phyloP scores from a whole-genome alignment of 768 basidiomycete genomes.

The Kondoa subrosea region DNA sequence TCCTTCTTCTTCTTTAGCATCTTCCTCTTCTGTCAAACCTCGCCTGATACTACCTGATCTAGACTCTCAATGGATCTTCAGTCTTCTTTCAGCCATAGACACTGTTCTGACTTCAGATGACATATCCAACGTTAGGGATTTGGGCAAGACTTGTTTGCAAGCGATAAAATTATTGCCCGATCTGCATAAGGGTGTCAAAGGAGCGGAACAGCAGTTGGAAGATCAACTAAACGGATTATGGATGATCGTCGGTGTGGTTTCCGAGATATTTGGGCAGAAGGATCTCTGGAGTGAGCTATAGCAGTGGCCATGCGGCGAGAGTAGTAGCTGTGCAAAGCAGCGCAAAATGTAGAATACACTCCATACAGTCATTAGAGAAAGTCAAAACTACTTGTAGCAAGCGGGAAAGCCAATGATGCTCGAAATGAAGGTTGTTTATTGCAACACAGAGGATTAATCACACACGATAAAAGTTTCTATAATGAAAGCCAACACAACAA shows the following conservation, averaged over 20 bases:
- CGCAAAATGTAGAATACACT: too few relatives aligned
- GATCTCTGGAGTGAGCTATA: background rate
- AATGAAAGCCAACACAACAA: too few relatives aligned
- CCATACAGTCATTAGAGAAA: too few relatives aligned
- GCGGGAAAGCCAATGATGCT: too few relatives aligned
- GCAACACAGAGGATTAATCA: too few relatives aligned
- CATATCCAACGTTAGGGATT: background rate
- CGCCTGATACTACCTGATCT: background rate
- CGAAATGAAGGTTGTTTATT: too few relatives aligned
- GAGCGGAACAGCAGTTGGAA: background rate
- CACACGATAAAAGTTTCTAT: too few relatives aligned
- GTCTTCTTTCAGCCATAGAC: background rate
- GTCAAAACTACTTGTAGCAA: too few relatives aligned
- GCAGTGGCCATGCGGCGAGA: too few relatives aligned
- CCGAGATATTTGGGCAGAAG: slow-evolving; percentile 4
- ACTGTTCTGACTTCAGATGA: background rate
- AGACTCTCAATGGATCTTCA: background rate
- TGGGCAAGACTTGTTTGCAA: background rate
- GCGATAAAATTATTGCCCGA: background rate
- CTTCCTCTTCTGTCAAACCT: background rate
- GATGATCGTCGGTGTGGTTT: slow-evolving; percentile 1
- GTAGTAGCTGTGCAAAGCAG: too few relatives aligned
- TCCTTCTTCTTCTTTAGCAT: too few relatives aligned
- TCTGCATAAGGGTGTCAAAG: background rate
- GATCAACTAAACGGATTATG: background rate